Conservation (phyloP, 2,329 filamentous ascomycete genomes). For the Fusarium equiseti region DNA sequence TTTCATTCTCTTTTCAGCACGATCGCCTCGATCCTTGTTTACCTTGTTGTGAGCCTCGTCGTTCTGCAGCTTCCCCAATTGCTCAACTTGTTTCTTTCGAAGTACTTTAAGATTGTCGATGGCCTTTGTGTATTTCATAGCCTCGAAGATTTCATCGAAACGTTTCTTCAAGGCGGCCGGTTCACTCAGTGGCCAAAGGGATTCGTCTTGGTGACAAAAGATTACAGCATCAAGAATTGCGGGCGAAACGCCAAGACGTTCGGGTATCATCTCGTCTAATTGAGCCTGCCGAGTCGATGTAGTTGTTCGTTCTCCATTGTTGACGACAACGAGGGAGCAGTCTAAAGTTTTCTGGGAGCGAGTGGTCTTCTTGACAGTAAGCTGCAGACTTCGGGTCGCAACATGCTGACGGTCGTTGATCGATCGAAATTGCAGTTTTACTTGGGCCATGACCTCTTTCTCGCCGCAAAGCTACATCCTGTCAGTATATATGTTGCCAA, state of each 20-base stretch:
- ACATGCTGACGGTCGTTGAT: constrained; percentile 85
- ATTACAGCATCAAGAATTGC: constrained; percentile 95
- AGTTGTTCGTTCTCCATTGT: constrained; percentile 82
- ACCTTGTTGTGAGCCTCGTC: constrained; percentile 82
- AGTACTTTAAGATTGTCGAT: constrained; percentile 94
- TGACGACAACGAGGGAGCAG: constrained; percentile 78
- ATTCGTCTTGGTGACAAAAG: constrained; percentile 98
- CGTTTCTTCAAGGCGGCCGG: constrained; percentile 87
- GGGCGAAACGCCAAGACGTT: constrained; percentile 87
- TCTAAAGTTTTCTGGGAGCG: constrained; percentile 87
- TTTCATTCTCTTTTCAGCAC: constrained; percentile 73
- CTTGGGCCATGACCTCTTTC: constrained; percentile 89
- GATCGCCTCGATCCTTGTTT: constrained; percentile 86
- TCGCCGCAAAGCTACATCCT: constrained; percentile 75
- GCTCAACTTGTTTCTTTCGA: constrained; percentile 83
- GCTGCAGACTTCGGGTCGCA: constrained; percentile 83
- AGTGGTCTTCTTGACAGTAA: constrained; percentile 85
- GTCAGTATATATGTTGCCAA: constrained; percentile 11
- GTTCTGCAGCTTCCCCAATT: constrained; percentile 78
- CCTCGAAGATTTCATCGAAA: constrained; percentile 98
- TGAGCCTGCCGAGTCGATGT: constrained; percentile 85
- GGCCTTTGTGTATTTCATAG: constrained; percentile 95
- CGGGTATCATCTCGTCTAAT: constrained; percentile 85
- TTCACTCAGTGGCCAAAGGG: constrained; percentile 95
- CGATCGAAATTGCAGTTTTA: constrained; percentile 87